These are phyloP conservation scores for Monosporozyma aquatica DNA, from an alignment of 805 yeast species.

Conservation along the genomic window DNA sequence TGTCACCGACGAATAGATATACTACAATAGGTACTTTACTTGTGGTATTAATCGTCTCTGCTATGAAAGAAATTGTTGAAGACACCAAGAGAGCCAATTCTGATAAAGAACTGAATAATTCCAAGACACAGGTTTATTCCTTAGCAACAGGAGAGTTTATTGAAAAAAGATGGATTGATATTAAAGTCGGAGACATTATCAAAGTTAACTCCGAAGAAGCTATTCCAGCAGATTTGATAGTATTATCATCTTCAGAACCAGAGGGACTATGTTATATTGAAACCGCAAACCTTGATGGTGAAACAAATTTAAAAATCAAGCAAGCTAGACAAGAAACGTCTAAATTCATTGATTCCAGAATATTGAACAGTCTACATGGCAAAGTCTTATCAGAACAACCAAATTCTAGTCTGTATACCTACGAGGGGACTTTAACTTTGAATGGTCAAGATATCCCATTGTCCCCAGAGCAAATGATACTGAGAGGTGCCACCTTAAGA, in stretches of 20 bases:
- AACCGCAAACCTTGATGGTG: constrained; percentile 96
- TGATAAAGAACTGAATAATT: constrained; percentile 79
- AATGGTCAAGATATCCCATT: constrained; percentile 57
- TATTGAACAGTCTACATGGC: constrained; percentile 46
- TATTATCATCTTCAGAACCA: constrained; percentile 90
- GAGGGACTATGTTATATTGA: constrained; percentile 96
- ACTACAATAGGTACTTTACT: constrained; percentile 89
- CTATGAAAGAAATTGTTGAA: constrained; percentile 82
- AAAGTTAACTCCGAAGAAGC: constrained; percentile 79
- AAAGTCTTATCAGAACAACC: constrained; percentile 80
- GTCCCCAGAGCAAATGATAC: constrained; percentile 80
- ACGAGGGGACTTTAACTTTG: constrained; percentile 70
- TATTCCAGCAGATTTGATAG: constrained; percentile 84
- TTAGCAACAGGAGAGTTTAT: constrained; percentile 54
- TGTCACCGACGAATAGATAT: constrained; percentile 90
- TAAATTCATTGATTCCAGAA: constrained; percentile 55
- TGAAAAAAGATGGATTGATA: constrained; percentile 71
- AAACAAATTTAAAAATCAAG: constrained; percentile 90
- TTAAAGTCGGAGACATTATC: constrained; percentile 85
- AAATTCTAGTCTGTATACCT: constrained; percentile 86
- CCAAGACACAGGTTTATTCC: constrained; percentile 57
- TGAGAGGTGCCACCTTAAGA: constrained; percentile 92
- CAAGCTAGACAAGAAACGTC: constrained; percentile 79
- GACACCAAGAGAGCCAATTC: constrained; percentile 83
- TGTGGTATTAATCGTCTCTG: constrained; percentile 82